phyloP scores from a whole-genome alignment of 2,329 filamentous ascomycete genomes.

The Madurella mycetomatis region DNA sequence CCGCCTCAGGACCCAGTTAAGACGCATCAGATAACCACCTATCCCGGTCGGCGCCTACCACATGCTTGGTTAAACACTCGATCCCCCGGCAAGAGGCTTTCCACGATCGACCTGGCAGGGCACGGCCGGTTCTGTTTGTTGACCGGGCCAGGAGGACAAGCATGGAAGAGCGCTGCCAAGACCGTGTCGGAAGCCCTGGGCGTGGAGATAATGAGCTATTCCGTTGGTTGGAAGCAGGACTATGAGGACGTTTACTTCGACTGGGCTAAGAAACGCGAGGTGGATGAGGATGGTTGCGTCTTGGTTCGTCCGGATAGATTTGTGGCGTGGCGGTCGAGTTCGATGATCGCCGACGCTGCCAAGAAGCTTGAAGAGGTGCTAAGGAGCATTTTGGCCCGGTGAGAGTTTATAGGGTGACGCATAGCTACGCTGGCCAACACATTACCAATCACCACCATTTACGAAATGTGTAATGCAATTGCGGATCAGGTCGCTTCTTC shows the following conservation, averaged over 20 bases:
- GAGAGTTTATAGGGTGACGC: background rate
- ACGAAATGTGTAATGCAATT: too few relatives aligned
- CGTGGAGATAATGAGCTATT: slow-evolving; percentile 45
- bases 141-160: slow-evolving; percentile 52
- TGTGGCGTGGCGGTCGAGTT: slow-evolving; percentile 45
- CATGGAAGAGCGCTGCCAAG: slow-evolving; percentile 48
- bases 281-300: slow-evolving; percentile 55
- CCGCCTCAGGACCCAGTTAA: slow-evolving; percentile 37
- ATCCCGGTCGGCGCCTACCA: slow-evolving; percentile 55
- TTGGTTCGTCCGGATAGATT: slow-evolving; percentile 57
- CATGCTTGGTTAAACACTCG: slow-evolving; percentile 58
- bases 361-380: slow-evolving; percentile 23
- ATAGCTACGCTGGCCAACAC: too few relatives aligned
- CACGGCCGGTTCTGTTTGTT: slow-evolving; percentile 48
- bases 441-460: too few relatives aligned
- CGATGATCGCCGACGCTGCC: slow-evolving; percentile 18
- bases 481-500: background rate
- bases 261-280: slow-evolving; percentile 50
- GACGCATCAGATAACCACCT: slow-evolving; percentile 46
- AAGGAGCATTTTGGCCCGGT: slow-evolving; percentile 20
- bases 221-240: slow-evolving; percentile 55
- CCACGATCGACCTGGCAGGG: slow-evolving; percentile 57
- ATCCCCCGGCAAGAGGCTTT: slow-evolving; percentile 42
- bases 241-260: slow-evolving; percentile 60
- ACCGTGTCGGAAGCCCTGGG: slow-evolving; percentile 36